Conservation (phyloP, 192 early-diverging fungal genomes). For the Umbelopsis vinacea region DNA sequence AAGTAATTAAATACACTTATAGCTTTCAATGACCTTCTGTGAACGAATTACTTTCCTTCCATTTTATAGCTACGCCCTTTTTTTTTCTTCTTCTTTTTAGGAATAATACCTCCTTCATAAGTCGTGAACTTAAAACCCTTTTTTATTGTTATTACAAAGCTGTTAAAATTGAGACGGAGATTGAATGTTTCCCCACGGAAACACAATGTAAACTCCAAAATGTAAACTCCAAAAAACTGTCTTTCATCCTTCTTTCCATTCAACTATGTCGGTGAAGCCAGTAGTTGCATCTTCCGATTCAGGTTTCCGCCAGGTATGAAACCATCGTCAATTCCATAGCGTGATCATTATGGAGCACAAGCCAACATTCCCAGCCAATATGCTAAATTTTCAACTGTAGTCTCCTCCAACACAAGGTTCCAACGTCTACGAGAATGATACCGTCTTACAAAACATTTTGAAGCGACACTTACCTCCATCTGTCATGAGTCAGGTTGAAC, state of each 20-base stretch:
- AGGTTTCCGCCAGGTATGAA: constrained; percentile 35
- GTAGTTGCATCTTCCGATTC: constrained; percentile 30
- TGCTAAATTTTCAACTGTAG: constrained; percentile 14
- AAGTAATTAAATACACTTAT: too few species aligned
- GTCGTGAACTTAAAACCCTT: too few species aligned
- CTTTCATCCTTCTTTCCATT: background rate
- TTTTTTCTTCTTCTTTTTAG: too few species aligned
- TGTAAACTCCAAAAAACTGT: background rate
- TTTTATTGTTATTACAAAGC: too few species aligned
- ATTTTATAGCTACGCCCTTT: too few species aligned
- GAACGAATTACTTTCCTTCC: too few species aligned
- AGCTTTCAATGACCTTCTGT: too few species aligned
- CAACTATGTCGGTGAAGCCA: constrained; percentile 5
- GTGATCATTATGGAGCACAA: background rate
- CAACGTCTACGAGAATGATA: constrained; percentile 49
- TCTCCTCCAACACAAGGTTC: constrained; percentile 24
- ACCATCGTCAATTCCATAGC: background rate
- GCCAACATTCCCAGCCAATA: background rate
- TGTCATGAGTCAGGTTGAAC: constrained; percentile 48
- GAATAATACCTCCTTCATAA: too few species aligned
- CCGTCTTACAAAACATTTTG: constrained; percentile 52
- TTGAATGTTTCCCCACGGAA: constrained; percentile 1
- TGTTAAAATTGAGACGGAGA: too few species aligned
- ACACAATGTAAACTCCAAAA: too few species aligned
- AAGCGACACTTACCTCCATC: constrained; percentile 50